Evolutionary conservation across 495 filamentous ascomycete genomes (phyloP).

Genomic region (Aspergillus baeticus): DNA sequence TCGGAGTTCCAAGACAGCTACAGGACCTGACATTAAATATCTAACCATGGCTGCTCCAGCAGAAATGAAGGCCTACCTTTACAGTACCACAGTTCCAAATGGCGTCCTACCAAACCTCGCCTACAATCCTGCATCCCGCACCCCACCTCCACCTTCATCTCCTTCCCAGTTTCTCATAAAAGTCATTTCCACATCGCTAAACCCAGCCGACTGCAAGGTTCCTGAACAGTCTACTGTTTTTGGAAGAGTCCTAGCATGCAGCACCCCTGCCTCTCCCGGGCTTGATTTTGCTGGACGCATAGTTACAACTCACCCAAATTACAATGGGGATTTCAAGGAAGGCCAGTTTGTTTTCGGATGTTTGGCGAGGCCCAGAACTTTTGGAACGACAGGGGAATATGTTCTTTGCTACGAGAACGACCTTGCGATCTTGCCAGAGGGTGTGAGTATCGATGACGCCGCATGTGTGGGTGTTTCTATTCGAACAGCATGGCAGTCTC

Average conservation of each 20-base stretch:
- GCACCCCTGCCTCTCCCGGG: slow-evolving; percentile 54
- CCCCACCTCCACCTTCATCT: slow-evolving; percentile 40
- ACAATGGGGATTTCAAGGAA: slow-evolving; percentile 29
- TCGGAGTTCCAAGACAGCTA: no score
- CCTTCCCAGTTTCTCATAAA: slow-evolving; percentile 54
- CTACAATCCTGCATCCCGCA: slow-evolving; percentile 44
- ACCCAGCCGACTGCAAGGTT: slow-evolving; percentile 72
- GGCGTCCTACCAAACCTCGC: slow-evolving; percentile 58
- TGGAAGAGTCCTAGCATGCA: slow-evolving; percentile 33
- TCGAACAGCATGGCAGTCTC: slow-evolving; percentile 57
- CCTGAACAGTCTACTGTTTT: slow-evolving; percentile 50
- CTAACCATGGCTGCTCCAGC: slow-evolving; percentile 22
- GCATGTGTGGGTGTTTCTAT: slow-evolving; percentile 56
- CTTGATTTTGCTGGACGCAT: slow-evolving; percentile 66
- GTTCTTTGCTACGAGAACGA: slow-evolving; percentile 24
- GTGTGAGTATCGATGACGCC: slow-evolving; percentile 48
- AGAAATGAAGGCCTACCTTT: slow-evolving; percentile 66
- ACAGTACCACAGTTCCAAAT: slow-evolving; percentile 36
- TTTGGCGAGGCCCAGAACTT: slow-evolving; percentile 33
- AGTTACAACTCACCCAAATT: slow-evolving; percentile 35
- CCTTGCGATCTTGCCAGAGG: slow-evolving; percentile 44
- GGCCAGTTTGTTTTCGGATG: slow-evolving; percentile 61
- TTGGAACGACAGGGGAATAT: slow-evolving; percentile 59
- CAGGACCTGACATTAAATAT: no score
- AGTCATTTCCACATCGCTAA: slow-evolving; percentile 55